Conservation (phyloP, 2,329 filamentous ascomycete genomes). For the Alternaria sp. region DNA sequence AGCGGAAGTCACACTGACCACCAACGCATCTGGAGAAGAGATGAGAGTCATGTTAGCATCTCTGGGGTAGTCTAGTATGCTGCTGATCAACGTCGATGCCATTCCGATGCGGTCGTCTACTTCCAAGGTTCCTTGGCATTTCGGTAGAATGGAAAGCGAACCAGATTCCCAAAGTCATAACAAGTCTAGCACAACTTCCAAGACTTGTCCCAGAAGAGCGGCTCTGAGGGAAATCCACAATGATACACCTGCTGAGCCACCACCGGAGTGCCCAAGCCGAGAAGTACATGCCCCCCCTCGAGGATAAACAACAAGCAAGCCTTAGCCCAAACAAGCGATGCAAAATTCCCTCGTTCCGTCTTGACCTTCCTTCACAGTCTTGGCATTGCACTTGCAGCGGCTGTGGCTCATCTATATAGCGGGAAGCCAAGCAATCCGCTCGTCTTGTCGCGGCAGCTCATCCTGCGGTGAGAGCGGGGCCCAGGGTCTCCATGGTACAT, state of each 20-base stretch:
- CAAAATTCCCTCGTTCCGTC: slow-evolving; percentile 8
- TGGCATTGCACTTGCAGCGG: slow-evolving; percentile 10
- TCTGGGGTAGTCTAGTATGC: background rate
- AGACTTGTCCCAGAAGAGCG: background rate
- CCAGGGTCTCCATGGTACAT: background rate
- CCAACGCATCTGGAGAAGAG: background rate
- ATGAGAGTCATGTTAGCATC: background rate
- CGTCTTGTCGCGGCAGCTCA: slow-evolving; percentile 1
- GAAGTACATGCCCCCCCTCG: background rate
- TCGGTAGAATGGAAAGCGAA: background rate
- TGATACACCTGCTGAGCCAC: background rate
- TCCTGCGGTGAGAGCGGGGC: slow-evolving; percentile 6
- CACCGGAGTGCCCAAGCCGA: background rate
- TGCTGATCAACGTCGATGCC: background rate
- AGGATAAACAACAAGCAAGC: slow-evolving; percentile 1
- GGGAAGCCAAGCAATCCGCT: slow-evolving; percentile 27
- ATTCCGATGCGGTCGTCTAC: background rate
- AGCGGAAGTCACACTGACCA: background rate
- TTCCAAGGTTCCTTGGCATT: background rate
- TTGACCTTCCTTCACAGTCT: slow-evolving; percentile 14
- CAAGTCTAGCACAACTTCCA: background rate
- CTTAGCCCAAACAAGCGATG: slow-evolving; percentile 22
- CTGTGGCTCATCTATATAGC: slow-evolving; percentile 10
- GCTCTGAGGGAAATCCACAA: background rate
- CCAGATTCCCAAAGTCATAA: background rate